Conservation (phyloP, 495 filamentous ascomycete species). For the Elasticomyces elasticus region DNA sequence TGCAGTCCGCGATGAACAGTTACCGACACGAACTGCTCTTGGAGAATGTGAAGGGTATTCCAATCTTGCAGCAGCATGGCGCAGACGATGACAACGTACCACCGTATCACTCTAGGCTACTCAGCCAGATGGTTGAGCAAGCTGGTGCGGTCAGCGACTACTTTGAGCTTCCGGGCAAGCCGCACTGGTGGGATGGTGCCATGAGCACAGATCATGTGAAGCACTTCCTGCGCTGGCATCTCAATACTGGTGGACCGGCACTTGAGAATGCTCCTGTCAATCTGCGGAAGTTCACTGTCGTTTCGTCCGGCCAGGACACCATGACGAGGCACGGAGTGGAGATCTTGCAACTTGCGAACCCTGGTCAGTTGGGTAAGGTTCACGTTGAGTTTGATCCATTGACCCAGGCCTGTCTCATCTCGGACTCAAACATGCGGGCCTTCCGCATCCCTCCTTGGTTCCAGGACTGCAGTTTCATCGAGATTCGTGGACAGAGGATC, state of each 20-base stretch:
- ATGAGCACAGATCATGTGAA: constrained; percentile 33
- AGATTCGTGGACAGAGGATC: not conserved
- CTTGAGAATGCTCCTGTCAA: not conserved
- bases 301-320: constrained; percentile 41
- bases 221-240: constrained; percentile 36
- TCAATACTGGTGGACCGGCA: constrained; percentile 9
- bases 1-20: constrained; percentile 39
- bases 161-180: constrained; percentile 39
- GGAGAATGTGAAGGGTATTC: constrained; percentile 44
- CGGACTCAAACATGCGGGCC: not conserved
- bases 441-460: constrained; percentile 1
- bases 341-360: constrained; percentile 38
- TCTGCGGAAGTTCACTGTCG: constrained; percentile 37
- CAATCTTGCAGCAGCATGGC: constrained; percentile 49
- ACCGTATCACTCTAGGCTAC: constrained; percentile 45
- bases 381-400: constrained; percentile 14
- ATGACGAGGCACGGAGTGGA: constrained; percentile 43
- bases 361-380: constrained; percentile 34
- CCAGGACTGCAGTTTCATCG: not conserved
- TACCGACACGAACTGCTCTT: constrained; percentile 48
- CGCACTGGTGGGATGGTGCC: constrained; percentile 45
- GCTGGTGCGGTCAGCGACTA: constrained; percentile 37
- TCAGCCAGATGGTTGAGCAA: constrained; percentile 39
- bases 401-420: not conserved
- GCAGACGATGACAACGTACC: constrained; percentile 50